Percentiles rank a stretch among this genome's conserved stretches.
These are phyloP conservation scores for Stephania japonica DNA, from an alignment of 164 flowering plant species.

Conservation along the genomic window DNA sequence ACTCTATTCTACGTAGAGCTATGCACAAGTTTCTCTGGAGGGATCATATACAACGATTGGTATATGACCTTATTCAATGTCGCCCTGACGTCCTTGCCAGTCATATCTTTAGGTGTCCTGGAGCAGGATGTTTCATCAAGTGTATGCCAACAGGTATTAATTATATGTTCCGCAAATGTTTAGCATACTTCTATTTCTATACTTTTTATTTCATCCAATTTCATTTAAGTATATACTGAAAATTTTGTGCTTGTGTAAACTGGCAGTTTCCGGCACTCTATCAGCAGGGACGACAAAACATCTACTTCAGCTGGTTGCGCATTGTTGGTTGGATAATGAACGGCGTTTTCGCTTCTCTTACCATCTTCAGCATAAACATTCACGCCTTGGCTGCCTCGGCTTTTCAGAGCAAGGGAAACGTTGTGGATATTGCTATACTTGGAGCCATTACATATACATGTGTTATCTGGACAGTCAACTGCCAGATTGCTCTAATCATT, in stretches of 20 bases:
- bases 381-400: constrained; percentile 24
- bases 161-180: too few species aligned
- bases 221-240: not conserved
- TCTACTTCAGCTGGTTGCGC: constrained; percentile 41
- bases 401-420: constrained; percentile 29
- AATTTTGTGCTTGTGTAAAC: not conserved
- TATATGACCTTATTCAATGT: constrained; percentile 57
- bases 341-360: constrained; percentile 36
- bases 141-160: constrained; percentile 50
- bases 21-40: constrained; percentile 46
- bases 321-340: constrained; percentile 58
- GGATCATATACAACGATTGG: constrained; percentile 50
- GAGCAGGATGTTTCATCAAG: constrained; percentile 67
- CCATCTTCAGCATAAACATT: constrained; percentile 35
- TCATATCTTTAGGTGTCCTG: constrained; percentile 50
- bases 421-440: constrained; percentile 34
- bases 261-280: constrained; percentile 61
- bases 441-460: constrained; percentile 47
- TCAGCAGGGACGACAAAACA: constrained; percentile 45
- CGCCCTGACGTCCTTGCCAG: constrained; percentile 56
- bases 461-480: constrained; percentile 57
- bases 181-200: too few species aligned
- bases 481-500: constrained; percentile 52
- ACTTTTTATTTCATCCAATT: too few species aligned
- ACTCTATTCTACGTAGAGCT: constrained; percentile 51